These are phyloP conservation scores for Sporisorium exsertum DNA, from an alignment of 1,284 basidiomycete genomes.

Conservation along the genomic window DNA sequence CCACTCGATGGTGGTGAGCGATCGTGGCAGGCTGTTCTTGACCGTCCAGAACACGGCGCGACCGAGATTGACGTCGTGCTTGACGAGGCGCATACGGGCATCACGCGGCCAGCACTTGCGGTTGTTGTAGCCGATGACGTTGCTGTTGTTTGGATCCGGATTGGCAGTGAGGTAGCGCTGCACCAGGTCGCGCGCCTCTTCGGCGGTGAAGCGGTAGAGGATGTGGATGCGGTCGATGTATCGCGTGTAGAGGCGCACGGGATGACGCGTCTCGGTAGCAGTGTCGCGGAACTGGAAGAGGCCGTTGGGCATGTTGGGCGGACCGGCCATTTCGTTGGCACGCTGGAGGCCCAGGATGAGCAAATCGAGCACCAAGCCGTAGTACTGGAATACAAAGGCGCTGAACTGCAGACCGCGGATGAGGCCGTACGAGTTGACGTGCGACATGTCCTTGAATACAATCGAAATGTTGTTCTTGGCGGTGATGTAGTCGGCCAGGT, in stretches of 20 bases:
- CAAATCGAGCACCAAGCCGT: constrained; percentile 67
- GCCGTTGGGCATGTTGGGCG: constrained; percentile 67
- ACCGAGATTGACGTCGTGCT: constrained; percentile 98
- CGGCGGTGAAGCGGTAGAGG: constrained; percentile 97
- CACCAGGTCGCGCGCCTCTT: constrained; percentile 96
- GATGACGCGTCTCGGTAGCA: constrained; percentile 65
- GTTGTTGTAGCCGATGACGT: constrained; percentile 99
- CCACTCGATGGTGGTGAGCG: constrained; percentile 98
- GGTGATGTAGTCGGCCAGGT: constrained; percentile 69
- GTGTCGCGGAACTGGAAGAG: constrained; percentile 66
- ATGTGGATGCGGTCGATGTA: constrained; percentile 72
- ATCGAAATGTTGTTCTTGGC: constrained; percentile 69
- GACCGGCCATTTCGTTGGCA: constrained; percentile 68
- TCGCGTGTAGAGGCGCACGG: constrained; percentile 67
- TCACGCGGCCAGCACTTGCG: constrained; percentile 99
- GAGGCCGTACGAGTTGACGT: constrained; percentile 68
- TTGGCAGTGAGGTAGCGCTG: constrained; percentile 96
- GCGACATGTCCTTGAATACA: constrained; percentile 69
- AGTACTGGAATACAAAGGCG: constrained; percentile 69
- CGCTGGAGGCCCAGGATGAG: constrained; percentile 67
- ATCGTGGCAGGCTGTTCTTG: constrained; percentile 94
- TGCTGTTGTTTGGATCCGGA: constrained; percentile 98
- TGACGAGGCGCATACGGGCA: constrained; percentile 98
- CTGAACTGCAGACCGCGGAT: constrained; percentile 69
- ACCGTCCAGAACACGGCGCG: constrained; percentile 99